A percentile compares a stretch with the other conserved stretches of the same genome.
phyloP scores from a whole-genome alignment of 257 asterid species.

The Eustoma russellianum region DNA sequence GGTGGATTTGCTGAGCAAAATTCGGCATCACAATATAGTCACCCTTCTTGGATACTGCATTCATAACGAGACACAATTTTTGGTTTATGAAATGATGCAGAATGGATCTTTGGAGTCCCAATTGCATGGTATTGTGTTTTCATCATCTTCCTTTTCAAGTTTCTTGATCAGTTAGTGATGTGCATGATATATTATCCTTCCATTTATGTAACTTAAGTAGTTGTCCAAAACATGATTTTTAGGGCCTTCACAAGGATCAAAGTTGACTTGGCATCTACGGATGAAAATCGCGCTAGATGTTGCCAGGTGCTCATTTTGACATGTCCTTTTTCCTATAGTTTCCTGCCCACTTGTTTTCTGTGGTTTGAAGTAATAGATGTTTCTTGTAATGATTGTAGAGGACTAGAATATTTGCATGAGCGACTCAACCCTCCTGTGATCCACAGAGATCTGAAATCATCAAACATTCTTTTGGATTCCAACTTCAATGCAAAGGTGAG shows the following conservation, averaged over 20 bases:
- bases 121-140: conserved; percentile 56
- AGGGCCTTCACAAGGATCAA: conserved; percentile 66
- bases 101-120: conserved; percentile 68
- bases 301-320: conserved; percentile 49
- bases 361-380: not conserved
- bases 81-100: conserved; percentile 89
- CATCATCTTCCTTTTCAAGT: not conserved
- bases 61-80: conserved; percentile 52
- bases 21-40: conserved; percentile 75
- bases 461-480: conserved; percentile 81
- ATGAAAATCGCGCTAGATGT: conserved; percentile 93
- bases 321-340: not conserved
- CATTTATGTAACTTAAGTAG: not conserved
- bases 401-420: conserved; percentile 84
- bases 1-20: conserved; percentile 59
- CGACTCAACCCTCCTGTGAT: conserved; percentile 77
- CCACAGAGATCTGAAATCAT: conserved; percentile 85
- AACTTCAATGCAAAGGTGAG: conserved; percentile 77
- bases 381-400: conserved; percentile 35
- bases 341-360: not conserved
- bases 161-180: not conserved
- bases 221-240: not conserved
- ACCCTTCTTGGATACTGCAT: conserved; percentile 75
- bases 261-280: conserved; percentile 75
- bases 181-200: not conserved